Evolutionary conservation across 495 filamentous ascomycete genomes (phyloP), one percentile per base, ranked within the genome.

Genomic region (Penicillium canescens): DNA sequence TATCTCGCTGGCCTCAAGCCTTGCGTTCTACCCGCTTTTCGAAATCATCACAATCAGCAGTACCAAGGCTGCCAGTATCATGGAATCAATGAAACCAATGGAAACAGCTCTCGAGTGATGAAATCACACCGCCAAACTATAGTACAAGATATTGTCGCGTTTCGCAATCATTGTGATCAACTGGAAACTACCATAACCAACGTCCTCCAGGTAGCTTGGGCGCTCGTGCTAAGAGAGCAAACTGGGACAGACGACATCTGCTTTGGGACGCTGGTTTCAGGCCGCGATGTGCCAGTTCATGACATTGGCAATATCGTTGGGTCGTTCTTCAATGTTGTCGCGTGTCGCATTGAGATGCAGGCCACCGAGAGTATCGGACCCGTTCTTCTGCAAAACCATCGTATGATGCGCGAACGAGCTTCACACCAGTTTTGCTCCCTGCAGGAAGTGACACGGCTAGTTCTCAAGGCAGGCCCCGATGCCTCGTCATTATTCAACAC

Each of bases 111-210:
- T n/a, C n/a, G n/a, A n/a, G n/a, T n/a, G n/a, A n/a, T n/a, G n/a
- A n/a, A n/a, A n/a, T n/a, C n/a, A n/a, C n/a, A n/a, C n/a, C n/a
- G n/a, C n/a, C n/a, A n/a, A n/a, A n/a, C n/a, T n/a, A n/a, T n/a
- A n/a, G n/a, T n/a, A n/a, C n/a, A n/a, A n/a, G n/a, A n/a, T n/a
- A n/a, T n/a, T n/a, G n/a, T n/a, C n/a, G n/a, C n/a, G n/a, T n/a
- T n/a, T n/a, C n/a, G n/a, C n/a, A n/a, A n/a, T n/a, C n/a, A n/a
- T n/a, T n/a, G n/a, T n/a, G n/a, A n/a, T n/a, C n/a, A n/a, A n/a
- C n/a, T n/a, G n/a, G n/a, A n/a, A n/a, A n/a, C n/a, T n/a, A 44
- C 42, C 24, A 31, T 44, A 7, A 44, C 42, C 42, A 44, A 44
- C 26, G 11, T 44, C 11, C 31, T 44, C 14, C 42, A 44, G 13